phyloP scores from a whole-genome alignment of 2,329 filamentous ascomycete genomes.

The Chaetomium olivaceum region DNA sequence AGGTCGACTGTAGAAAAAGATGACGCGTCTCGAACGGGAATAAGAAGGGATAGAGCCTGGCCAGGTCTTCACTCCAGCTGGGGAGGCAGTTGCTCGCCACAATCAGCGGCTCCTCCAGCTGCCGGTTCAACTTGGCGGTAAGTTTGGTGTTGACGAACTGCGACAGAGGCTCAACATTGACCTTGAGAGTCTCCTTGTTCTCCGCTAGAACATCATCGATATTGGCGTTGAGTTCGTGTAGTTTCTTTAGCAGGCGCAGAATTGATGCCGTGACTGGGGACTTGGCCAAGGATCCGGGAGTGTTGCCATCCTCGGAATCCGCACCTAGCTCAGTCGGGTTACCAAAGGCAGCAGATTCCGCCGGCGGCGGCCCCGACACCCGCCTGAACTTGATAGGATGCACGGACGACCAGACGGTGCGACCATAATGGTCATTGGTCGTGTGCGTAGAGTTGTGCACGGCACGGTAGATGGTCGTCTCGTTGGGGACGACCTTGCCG shows the following conservation, averaged over 20 bases:
- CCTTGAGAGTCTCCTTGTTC: conserved; percentile 66
- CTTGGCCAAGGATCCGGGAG: conserved; percentile 79
- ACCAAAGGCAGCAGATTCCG: conserved; percentile 66
- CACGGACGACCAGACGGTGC: conserved; percentile 85
- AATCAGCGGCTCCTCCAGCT: conserved; percentile 93
- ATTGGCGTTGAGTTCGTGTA: conserved; percentile 91
- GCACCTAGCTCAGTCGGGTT: conserved; percentile 51
- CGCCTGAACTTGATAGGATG: conserved; percentile 92
- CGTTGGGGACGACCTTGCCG: conserved; percentile 78
- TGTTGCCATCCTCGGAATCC: conserved; percentile 57
- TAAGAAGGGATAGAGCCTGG: conserved; percentile 90
- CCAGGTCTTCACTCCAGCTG: conserved; percentile 93
- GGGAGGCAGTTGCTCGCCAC: conserved; percentile 96
- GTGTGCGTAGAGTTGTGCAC: conserved; percentile 65
- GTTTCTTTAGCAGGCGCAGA: conserved; percentile 79
- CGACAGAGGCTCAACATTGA: conserved; percentile 79
- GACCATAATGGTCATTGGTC: conserved; percentile 64
- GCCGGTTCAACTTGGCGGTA: conserved; percentile 94
- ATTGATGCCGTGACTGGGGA: conserved; percentile 85
- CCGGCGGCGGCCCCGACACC: conserved; percentile 77
- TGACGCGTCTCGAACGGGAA: conserved; percentile 98
- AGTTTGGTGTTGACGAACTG: conserved; percentile 99
- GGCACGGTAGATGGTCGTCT: conserved; percentile 94
- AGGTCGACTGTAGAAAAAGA: conserved; percentile 95
- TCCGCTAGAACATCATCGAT: conserved; percentile 86